Evolutionary conservation across 164 flowering plant genomes (phyloP), one percentile per base, ranked within the genome.

Genomic region (Taxillus chinensis): DNA sequence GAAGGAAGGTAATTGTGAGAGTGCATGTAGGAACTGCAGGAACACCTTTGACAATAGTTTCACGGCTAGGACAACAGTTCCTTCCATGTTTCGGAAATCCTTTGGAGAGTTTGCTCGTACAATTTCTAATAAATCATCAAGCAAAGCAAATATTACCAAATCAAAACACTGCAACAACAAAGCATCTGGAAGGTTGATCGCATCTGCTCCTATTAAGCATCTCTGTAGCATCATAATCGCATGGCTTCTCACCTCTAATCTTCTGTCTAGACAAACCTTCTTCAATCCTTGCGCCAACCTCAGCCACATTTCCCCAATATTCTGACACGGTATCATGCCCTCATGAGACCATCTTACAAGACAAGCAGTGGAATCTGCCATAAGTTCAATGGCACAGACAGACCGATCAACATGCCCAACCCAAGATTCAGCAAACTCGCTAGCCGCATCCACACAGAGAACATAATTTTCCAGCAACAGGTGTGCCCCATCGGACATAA

Each of bases 391-490:
- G 41, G 81, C 68, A 58, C 70, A 71, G 61, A 78, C 27, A 17
- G 81, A 78, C 43, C 76, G 61, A 8, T 73, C 78, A 46, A 68
- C 57, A 39, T 60, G 59, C 41, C 78, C 81, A 39, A 70, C 70
- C 15, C 78, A 60, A 27, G 81, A 78, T 49, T 78, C 81, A 4
- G 76, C 76, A 72, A 78, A 78, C 68, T 78, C 78, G 61, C 78
- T 61, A 9, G 73, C 48, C 0, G 81, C 76, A 67, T 78, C 81
- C 48, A 78, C 54, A 39, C 76, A 78, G 4, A 74, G 70, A 41
- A 72, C 43, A 38, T 74, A 78, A 56, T 78, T 78, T 6, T 60
- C 66, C 0, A 76, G 76, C 14, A 65, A 64, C 6, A 78, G 70
- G 57, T 78, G 78, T 11, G 62, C 77, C 27, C 81, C 77, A 53